These are phyloP conservation scores for Penicillium coprophilum DNA, from an alignment of 495 filamentous ascomycete species.

Conservation along the genomic window DNA sequence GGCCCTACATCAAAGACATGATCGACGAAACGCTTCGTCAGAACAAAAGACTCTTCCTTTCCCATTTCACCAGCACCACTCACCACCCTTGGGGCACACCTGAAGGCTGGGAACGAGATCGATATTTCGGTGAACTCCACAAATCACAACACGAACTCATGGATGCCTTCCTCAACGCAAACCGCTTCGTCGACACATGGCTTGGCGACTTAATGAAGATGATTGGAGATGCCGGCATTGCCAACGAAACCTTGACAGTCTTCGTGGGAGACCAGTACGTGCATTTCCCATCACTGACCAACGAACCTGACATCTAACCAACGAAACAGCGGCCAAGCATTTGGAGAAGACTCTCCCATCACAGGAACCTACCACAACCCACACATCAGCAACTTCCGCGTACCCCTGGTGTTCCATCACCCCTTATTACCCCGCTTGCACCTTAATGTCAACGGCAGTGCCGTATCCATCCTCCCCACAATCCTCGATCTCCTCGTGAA, in stretches of 20 bases:
- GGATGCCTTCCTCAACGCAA: conserved; percentile 46
- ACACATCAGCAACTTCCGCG: conserved; percentile 46
- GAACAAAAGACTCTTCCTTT: conserved; percentile 45
- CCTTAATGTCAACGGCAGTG: conserved; percentile 41
- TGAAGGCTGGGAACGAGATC: conserved; percentile 28
- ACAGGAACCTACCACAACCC: conserved; percentile 47
- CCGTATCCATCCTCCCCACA: conserved; percentile 46
- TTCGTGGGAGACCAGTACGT: conserved; percentile 46
- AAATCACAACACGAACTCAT: conserved; percentile 29
- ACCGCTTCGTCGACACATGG: conserved; percentile 49
- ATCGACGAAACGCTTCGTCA: conserved; percentile 40
- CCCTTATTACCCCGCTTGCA: conserved; percentile 43
- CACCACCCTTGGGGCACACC: conserved; percentile 48
- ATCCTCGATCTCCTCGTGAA: conserved; percentile 49
- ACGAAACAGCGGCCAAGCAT: conserved; percentile 38
- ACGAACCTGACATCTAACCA: conserved; percentile 33
- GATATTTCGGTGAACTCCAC: conserved; percentile 34
- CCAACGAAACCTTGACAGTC: conserved; percentile 49
- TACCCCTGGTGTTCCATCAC: conserved; percentile 46
- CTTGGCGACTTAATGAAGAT: conserved; percentile 43
- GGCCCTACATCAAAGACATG: conserved; percentile 45
- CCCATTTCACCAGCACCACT: conserved; percentile 47
- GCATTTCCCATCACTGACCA: conserved; percentile 30
- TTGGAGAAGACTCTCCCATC: conserved; percentile 38
- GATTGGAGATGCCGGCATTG: conserved; percentile 46